phyloP scores from a whole-genome alignment of 148 eudicot species.

The Dysphania ambrosioides region DNA sequence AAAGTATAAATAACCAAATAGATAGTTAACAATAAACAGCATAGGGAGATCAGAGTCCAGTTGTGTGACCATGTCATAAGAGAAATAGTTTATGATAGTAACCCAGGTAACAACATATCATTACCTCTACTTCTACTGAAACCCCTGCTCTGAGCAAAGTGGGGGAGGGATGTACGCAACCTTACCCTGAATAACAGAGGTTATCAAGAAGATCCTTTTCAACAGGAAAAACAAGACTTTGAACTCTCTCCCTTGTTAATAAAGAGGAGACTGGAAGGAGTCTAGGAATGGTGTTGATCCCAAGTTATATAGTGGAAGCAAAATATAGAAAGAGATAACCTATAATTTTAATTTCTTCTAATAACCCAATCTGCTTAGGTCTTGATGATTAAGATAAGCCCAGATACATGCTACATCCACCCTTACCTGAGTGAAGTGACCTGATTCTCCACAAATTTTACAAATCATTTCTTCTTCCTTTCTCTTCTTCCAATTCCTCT shows the following conservation, averaged over 20 bases:
- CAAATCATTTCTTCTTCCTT: constrained; percentile 98
- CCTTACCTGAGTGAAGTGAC: constrained; percentile 93
- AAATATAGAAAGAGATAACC: background rate
- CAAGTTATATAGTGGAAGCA: background rate
- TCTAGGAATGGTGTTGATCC: background rate
- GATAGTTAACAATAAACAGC: background rate
- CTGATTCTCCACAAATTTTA: constrained; percentile 94
- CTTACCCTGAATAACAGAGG: background rate
- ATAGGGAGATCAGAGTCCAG: background rate
- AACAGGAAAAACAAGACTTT: too few species aligned
- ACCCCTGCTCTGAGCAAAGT: background rate
- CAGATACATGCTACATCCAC: constrained; percentile 2
- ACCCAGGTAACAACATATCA: background rate
- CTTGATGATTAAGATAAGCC: too few species aligned
- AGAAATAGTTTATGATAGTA: background rate
- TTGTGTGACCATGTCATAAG: background rate
- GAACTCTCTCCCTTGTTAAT: background rate
- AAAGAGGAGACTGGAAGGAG: background rate
- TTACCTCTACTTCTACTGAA: background rate
- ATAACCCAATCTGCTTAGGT: background rate
- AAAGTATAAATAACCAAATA: background rate
- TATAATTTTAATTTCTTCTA: background rate
- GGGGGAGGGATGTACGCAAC: background rate
- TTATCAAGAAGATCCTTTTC: background rate
- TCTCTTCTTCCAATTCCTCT: constrained; percentile 97